Conservation (phyloP, 73 alveolate species). For the Tetrahymena elliotti region DNA sequence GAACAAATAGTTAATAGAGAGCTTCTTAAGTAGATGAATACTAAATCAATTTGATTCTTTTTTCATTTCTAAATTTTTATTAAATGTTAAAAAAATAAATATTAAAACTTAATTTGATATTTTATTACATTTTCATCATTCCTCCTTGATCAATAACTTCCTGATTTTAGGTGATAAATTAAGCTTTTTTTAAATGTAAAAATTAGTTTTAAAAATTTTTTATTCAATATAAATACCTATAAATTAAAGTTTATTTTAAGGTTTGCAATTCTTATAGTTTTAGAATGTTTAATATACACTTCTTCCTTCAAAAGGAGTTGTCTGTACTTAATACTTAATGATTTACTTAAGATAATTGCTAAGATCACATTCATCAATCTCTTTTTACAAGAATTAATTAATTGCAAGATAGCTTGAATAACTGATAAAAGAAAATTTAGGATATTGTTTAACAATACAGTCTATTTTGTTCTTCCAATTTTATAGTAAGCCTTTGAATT, state of each 20-base stretch:
- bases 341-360: background rate
- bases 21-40: background rate
- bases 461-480: background rate
- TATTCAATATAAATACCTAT: background rate
- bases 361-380: background rate
- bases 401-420: background rate
- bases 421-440: background rate
- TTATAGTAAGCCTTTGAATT: background rate
- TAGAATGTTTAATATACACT: background rate
- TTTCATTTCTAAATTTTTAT: background rate
- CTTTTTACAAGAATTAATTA: background rate
- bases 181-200: background rate
- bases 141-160: background rate
- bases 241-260: background rate
- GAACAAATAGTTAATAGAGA: background rate
- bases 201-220: background rate
- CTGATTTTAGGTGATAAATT: background rate
- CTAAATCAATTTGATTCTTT: background rate
- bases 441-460: background rate
- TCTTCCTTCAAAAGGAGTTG: background rate
- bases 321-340: background rate
- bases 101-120: background rate
- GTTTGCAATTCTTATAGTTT: background rate
- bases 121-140: background rate
- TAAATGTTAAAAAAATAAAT: background rate